A percentile compares a stretch with the other conserved stretches of the same genome.
Evolutionary conservation across 2,329 filamentous ascomycete genomes (phyloP).

Genomic region (Teratosphaeria pseudoeucalypti): DNA sequence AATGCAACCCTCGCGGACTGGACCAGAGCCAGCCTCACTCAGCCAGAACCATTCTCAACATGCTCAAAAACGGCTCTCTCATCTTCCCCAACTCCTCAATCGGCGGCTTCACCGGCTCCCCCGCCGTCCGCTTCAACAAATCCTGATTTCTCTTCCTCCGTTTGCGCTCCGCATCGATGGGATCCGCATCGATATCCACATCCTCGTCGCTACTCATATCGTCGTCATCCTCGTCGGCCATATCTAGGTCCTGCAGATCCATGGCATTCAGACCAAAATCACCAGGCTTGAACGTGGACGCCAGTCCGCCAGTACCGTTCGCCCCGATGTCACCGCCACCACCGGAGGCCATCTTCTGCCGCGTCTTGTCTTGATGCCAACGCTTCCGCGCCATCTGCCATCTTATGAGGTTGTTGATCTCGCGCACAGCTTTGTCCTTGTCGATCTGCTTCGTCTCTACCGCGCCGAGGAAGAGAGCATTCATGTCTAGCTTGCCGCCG

Average conservation of each 20-base stretch:
- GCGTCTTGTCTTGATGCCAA: constrained; percentile 95
- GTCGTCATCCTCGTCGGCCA: constrained; percentile 57
- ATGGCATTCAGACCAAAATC: constrained; percentile 87
- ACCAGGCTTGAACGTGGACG: constrained; percentile 54
- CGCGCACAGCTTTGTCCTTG: constrained; percentile 58
- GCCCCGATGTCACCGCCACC: constrained; percentile 55
- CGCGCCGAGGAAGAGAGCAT: constrained; percentile 78
- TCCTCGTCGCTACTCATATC: constrained; percentile 51
- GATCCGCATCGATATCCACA: constrained; percentile 60
- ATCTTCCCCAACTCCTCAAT: constrained; percentile 25
- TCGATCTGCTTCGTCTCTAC: constrained; percentile 58
- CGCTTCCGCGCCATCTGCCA: constrained; percentile 96
- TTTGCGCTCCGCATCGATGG: constrained; percentile 76
- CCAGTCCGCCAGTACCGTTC: not conserved
- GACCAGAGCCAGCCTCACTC: not conserved
- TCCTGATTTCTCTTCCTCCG: constrained; percentile 69
- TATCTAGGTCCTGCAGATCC: constrained; percentile 77
- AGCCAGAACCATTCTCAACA: constrained; percentile 28
- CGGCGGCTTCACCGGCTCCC: constrained; percentile 28
- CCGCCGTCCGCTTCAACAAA: constrained; percentile 43
- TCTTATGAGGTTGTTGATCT: constrained; percentile 76
- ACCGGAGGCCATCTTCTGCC: constrained; percentile 97
- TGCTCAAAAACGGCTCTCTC: constrained; percentile 24
- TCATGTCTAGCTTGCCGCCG: constrained; percentile 85
- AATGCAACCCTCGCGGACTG: not conserved